phyloP scores from a whole-genome alignment of 2,329 filamentous ascomycete genomes.

The Hypoxylon sp. region DNA sequence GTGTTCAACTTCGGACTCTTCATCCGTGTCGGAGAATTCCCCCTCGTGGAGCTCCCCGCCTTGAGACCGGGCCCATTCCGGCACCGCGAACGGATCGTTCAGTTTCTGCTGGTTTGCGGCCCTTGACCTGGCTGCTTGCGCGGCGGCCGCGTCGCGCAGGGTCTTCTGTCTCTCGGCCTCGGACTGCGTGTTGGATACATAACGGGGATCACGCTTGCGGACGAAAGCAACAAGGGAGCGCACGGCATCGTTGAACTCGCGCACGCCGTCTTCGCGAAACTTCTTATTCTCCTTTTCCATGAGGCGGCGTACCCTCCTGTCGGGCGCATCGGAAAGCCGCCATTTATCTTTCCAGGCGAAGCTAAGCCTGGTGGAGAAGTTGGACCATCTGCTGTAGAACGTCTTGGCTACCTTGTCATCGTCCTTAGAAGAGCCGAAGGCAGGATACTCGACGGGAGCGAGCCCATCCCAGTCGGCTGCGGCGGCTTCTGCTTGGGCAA shows the following conservation, averaged over 20 bases:
- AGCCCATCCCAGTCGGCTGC: conserved; percentile 74
- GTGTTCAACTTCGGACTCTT: conserved; percentile 64
- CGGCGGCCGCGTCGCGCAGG: conserved; percentile 78
- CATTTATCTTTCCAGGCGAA: conserved; percentile 93
- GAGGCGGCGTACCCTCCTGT: conserved; percentile 78
- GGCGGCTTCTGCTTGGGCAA: conserved; percentile 80
- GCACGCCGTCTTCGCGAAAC: conserved; percentile 79
- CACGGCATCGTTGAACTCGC: conserved; percentile 93
- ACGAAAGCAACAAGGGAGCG: conserved; percentile 86
- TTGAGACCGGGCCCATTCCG: conserved; percentile 76
- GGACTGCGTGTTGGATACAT: conserved; percentile 76
- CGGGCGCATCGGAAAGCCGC: conserved; percentile 83
- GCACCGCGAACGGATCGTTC: conserved; percentile 66
- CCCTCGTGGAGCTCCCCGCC: conserved; percentile 57
- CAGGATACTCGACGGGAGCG: conserved; percentile 73
- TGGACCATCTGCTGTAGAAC: conserved; percentile 84
- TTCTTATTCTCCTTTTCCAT: conserved; percentile 98
- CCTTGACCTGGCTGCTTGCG: conserved; percentile 83
- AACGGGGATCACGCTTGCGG: conserved; percentile 89
- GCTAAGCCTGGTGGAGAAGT: conserved; percentile 83
- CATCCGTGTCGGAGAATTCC: conserved; percentile 67
- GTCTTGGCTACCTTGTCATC: conserved; percentile 74
- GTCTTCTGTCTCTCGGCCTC: conserved; percentile 82
- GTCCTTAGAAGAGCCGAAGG: conserved; percentile 81
- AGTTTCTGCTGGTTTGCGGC: conserved; percentile 82